Base-by-base conservation (phyloP, 495 filamentous ascomycete species). In the Penicillium herquei region DNA sequence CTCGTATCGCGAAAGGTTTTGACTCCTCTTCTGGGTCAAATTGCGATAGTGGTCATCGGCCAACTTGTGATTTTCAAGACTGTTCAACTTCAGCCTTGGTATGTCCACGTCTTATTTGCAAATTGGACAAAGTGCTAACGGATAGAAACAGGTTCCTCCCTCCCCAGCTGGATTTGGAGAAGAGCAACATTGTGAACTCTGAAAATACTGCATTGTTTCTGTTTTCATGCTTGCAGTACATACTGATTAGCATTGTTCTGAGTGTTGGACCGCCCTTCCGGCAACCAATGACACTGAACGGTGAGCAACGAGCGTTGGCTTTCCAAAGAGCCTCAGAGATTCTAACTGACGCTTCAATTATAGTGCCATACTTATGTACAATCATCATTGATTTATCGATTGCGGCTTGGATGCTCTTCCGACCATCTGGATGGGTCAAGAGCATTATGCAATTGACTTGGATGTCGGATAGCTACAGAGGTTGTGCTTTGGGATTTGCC, bases 1-100 rank as follows among this genome's bases (percentile, higher is more conserved):
- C 83, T 99, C 9, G 92, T 99, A 8, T 96, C 91, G 13, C 84
- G 92, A 30, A 98, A 98, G 70, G 89, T 98, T 31, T 80, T 99
- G 50, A 89, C 86, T 1, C 92, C 95, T 16, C 78, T 99, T 42
- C 75, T 99, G 13, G 91, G 92, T 5, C 94, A 98, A 65, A 93
- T 98, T 37, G 67, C 72, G n/a, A 75, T 98, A 44, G 88, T 87
- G 62, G 84, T 96, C 39, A 46, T 87, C n/a, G 78, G 90, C 16
- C 95, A 99, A 66, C 71, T 87, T 41, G 69, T 87, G 35, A 85
- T 79, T 1, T 97, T 89, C 61, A 65, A 87, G 49, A 75, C 77
- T 7, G 92, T 97, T 12, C 83, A 85, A 55, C 64, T 71, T 55
- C 91, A 96, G 70, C 76, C 83, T 18, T 98, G 95, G 94, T 89